A percentile compares a stretch with the other conserved stretches of the same genome.
These are phyloP conservation scores for Pichia sp. DNA, from an alignment of 1,139 yeast species.

Conservation along the genomic window DNA sequence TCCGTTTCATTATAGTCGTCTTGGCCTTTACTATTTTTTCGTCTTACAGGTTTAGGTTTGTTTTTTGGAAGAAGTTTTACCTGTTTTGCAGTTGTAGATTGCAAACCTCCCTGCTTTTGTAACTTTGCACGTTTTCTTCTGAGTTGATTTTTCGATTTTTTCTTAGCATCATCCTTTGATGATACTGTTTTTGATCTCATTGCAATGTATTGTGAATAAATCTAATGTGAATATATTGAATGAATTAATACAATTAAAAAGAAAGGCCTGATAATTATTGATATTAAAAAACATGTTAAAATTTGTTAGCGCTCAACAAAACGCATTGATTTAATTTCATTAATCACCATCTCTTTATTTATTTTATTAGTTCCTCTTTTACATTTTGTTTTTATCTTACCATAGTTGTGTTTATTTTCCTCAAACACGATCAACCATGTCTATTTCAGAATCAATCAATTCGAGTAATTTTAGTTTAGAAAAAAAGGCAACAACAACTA, in stretches of 20 bases:
- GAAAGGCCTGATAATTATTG: no score
- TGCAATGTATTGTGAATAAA: no score
- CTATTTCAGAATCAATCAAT: not conserved
- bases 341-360: no score
- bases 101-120: constrained; percentile 7
- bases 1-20: not conserved
- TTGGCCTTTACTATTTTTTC: not conserved
- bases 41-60: not conserved
- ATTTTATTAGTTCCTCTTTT: no score
- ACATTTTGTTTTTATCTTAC: not conserved
- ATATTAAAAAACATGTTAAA: no score
- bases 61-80: not conserved
- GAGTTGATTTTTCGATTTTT: constrained; percentile 52
- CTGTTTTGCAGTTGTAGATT: not conserved
- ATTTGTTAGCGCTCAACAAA: no score
- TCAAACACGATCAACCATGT: not conserved
- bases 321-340: no score
- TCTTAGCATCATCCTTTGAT: not conserved
- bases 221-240: no score
- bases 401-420: not conserved
- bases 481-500: constrained; percentile 6
- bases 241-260: no score
- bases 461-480: not conserved
- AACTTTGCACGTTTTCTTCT: constrained; percentile 56
- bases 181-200: not conserved